A percentile compares a stretch with the other conserved stretches of the same genome.
These are phyloP conservation scores for Aspergillus coremiiformis DNA, from an alignment of 495 filamentous ascomycete species.

Conservation along the genomic window DNA sequence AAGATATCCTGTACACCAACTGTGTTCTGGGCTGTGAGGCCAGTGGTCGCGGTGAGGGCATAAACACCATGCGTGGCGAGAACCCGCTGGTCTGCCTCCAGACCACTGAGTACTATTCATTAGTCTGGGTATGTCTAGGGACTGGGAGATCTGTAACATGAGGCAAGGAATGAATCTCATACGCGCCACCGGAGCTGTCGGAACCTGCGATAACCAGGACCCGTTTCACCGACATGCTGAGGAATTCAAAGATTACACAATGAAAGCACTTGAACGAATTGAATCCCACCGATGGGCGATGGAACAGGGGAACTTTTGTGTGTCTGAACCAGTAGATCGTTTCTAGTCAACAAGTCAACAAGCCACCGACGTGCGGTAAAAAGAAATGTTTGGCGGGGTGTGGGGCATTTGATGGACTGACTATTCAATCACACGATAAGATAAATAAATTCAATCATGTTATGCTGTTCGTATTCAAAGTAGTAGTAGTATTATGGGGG, in stretches of 20 bases:
- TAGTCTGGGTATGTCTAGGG: constrained; percentile 4
- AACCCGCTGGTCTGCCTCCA: constrained; percentile 95
- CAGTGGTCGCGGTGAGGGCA: constrained; percentile 94
- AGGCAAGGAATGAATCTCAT: constrained; percentile 29
- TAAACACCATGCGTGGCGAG: constrained; percentile 87
- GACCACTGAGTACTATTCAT: constrained; percentile 51
- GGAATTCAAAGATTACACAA: neutral
- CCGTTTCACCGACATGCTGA: constrained; percentile 38
- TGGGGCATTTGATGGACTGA: neutral
- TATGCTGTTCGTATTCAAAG: too few species aligned
- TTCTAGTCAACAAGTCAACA: neutral
- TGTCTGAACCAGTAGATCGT: neutral
- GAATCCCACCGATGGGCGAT: neutral
- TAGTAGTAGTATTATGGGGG: too few species aligned
- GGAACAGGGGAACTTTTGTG: neutral
- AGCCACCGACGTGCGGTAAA: neutral
- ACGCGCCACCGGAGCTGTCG: constrained; percentile 85
- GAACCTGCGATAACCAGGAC: constrained; percentile 81
- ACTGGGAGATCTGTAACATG: neutral
- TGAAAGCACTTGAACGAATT: too few species aligned
- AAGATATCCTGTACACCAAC: constrained; percentile 76
- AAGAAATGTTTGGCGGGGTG: neutral
- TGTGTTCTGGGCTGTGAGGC: constrained; percentile 92
- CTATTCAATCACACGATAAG: constrained; percentile 8
- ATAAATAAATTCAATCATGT: too few species aligned